Evolutionary conservation across 2,329 filamentous ascomycete genomes (phyloP), one percentile per base, ranked within the genome.

Genomic region (Byssoonygena ceratinophila): DNA sequence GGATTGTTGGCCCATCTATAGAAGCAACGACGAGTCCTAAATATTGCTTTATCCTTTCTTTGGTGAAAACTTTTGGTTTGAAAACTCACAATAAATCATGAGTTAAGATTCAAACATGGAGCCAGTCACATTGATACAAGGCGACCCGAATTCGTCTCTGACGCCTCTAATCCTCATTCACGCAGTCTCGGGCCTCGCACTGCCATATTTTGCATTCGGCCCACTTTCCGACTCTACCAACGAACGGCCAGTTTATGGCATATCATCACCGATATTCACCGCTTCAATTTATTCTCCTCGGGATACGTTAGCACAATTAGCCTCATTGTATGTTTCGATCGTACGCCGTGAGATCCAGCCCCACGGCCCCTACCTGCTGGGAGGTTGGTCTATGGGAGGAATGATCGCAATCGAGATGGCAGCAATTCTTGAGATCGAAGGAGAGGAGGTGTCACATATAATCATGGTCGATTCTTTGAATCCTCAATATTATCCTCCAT

Each of bases 331-430:
- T 47, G 52, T 59, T 31, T 25, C 54, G 32, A 51, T 51, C n/a
- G 55, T 60, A 25, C 34, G 52, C 18, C 50, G 39, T 18, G 58
- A 61, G 25, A 41, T 58, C 53, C 68, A 71, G 52, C 62, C 67
- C 7, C 51, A 61, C 32, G 68, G 68, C 1, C 68, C 68, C 6
- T 71, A 71, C 56, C 56, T 63, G 40, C 57, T 71, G 7, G 66
- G 63, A 18, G 68, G 68, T 27, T 69, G 65, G 66, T 68, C 65
- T 11, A 61, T 63, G 12, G 68, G 68, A 18, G 68, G 65, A 34
- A 62, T 68, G 20, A 62, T 64, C 52, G 66, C 68, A 14, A 46
- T 58, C 29, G 60, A 61, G 45, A 59, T 61, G 56, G 59, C 59
- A 22, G 46, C 46, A 3, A 52, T 61, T 20, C 46, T 61, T 4